Conservation (phyloP, 345 rosid genomes). For the Brassica cretica region DNA sequence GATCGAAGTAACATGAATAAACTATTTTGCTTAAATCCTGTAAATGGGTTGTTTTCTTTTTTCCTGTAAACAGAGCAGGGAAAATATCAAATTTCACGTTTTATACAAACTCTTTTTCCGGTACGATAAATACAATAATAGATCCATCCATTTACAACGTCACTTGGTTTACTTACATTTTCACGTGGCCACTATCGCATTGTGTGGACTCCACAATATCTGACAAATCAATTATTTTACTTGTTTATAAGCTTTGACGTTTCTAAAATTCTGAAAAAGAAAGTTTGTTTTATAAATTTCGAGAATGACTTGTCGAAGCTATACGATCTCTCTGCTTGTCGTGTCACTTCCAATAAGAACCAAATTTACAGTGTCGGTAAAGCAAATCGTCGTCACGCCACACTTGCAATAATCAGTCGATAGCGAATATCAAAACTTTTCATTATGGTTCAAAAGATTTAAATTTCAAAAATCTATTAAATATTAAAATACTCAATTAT, state of each 20-base stretch:
- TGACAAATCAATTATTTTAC: conserved; percentile 12
- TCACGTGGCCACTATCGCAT: conserved; percentile 20
- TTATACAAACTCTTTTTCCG: not conserved
- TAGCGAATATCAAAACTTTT: not conserved
- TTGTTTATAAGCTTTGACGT: not conserved
- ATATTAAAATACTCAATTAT: not conserved
- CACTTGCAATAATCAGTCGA: not conserved
- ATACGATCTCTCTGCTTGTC: conserved; percentile 4
- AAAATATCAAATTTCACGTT: not conserved
- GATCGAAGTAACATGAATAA: too few relatives aligned
- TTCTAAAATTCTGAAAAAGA: not conserved
- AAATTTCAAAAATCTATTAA: conserved; percentile 13
- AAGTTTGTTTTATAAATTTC: not conserved
- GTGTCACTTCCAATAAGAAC: conserved; percentile 16
- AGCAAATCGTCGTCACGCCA: conserved; percentile 22
- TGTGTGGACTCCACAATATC: conserved; percentile 10
- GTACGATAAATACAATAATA: not conserved
- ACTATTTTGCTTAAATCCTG: too few relatives aligned
- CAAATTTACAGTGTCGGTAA: conserved; percentile 19
- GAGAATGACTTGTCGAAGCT: conserved; percentile 16
- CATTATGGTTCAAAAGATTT: not conserved
- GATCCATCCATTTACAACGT: not conserved
- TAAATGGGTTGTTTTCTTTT: not conserved
- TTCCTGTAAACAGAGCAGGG: not conserved
- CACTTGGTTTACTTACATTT: conserved; percentile 11